Base-by-base conservation (phyloP, 495 filamentous ascomycete genomes). In the Talaromyces thailandensis region DNA sequence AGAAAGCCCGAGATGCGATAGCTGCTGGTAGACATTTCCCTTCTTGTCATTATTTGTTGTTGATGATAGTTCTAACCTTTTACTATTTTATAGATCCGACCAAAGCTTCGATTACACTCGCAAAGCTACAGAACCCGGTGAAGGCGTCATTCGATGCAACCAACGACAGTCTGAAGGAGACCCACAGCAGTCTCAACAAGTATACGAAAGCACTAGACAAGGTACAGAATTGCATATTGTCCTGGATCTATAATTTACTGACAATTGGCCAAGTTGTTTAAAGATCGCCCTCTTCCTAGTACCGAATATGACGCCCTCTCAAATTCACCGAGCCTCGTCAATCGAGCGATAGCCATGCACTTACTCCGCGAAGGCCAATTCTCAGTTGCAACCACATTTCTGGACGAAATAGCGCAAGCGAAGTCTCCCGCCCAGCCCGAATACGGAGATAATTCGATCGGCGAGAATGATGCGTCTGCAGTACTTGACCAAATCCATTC, bases 261-360 rank as follows among this genome's bases (percentile, higher is more conserved):
- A 16, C 43, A 24, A 9, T 40, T 21, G 43, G 31, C 11, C 32
- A 43, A 91, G 88, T 83, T 88, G 62, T 92, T 94, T 75, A 89
- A 90, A 71, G 78, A 86, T 66, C 88, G 88, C 66, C 81, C 88
- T 7, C 78, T 96, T 3, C 91, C 92, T 0, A 79, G 74, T 29
- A 87, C 85, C 53, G 90, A 92, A 48, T 86, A 90, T 69, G 92
- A 96, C 71, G 88, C 84, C n/a, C 83, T 96, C 66, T 86, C 84
- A 5, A 82, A 86, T 25, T 86, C 95, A 63, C 78, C 87, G 5
- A 74, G 81, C 37, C 81, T 96, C 9, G 89, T 97, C 67, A 93
- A 98, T 71, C 82, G 92, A 24, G 94, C 94, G 23, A 94, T 98
- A 61, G 90, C 89, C 3, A 96, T 98, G 92, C 94, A 98, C 71